Conservation (phyloP, 1,139 yeast genomes). For the Sugiyamaella xylanicola region DNA sequence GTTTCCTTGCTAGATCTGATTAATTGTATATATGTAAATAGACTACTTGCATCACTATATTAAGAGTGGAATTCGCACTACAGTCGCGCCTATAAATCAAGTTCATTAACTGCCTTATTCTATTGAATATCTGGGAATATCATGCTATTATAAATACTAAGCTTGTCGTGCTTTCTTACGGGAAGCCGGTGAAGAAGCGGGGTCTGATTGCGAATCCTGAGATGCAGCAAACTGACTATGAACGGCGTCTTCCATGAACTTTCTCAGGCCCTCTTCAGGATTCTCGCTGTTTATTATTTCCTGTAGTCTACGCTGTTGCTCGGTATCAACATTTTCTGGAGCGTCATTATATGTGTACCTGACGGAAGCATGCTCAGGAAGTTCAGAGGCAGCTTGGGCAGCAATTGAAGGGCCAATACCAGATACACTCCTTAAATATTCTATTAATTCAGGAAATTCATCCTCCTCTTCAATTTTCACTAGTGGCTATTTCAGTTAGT, state of each 20-base stretch:
- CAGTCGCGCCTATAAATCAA: too few species aligned
- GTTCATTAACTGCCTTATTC: too few species aligned
- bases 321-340: constrained; percentile 45
- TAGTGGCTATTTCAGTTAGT: constrained; percentile 41
- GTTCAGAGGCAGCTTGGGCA: constrained; percentile 19
- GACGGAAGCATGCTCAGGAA: constrained; percentile 25
- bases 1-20: constrained; percentile 39
- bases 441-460: constrained; percentile 77
- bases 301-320: constrained; percentile 65
- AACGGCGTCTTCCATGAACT: constrained; percentile 65
- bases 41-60: background rate
- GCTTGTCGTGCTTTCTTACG: constrained; percentile 17
- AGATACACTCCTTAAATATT: constrained; percentile 56
- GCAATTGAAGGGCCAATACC: constrained; percentile 23
- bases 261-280: constrained; percentile 75
- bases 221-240: constrained; percentile 46
- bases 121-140: too few species aligned
- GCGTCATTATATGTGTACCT: constrained; percentile 32
- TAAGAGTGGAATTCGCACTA: too few species aligned
- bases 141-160: constrained; percentile 7
- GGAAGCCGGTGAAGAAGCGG: constrained; percentile 4
- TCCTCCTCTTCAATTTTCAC: constrained; percentile 79
- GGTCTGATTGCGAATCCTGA: constrained; percentile 7
- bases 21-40: constrained; percentile 2
- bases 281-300: constrained; percentile 73